Conservation (phyloP, 768 basidiomycete species). For the Pulveroboletus frians region DNA sequence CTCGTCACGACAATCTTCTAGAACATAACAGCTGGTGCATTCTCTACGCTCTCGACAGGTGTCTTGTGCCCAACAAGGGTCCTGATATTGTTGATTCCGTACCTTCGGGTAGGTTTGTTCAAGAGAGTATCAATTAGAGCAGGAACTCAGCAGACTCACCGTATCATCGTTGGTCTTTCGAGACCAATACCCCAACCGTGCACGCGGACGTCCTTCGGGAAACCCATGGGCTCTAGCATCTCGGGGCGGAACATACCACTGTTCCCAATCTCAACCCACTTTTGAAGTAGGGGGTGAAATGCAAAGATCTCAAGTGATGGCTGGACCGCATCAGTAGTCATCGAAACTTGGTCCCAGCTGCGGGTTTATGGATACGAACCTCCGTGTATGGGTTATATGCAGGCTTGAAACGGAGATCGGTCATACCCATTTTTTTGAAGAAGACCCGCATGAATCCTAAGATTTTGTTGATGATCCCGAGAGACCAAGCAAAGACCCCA, state of each 20-base stretch:
- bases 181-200: constrained; percentile 95
- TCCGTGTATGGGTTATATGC: constrained; percentile 99
- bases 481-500: not conserved
- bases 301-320: constrained; percentile 98
- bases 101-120: constrained; percentile 42
- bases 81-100: constrained; percentile 95
- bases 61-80: constrained; percentile 97
- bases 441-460: constrained; percentile 97
- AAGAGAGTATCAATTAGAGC: not conserved
- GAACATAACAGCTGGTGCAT: constrained; percentile 87
- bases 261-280: constrained; percentile 98
- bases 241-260: constrained; percentile 99
- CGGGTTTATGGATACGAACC: constrained; percentile 35
- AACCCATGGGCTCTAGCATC: constrained; percentile 98
- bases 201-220: constrained; percentile 93
- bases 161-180: constrained; percentile 98
- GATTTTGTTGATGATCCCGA: not conserved
- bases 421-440: constrained; percentile 97
- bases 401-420: constrained; percentile 93
- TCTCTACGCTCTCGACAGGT: constrained; percentile 82
- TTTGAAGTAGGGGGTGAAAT: constrained; percentile 88
- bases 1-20: constrained; percentile 32
- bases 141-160: constrained; percentile 44
- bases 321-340: constrained; percentile 34
- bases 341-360: not conserved